Evolutionary conservation across 805 yeast genomes (phyloP).

Genomic region (Pichia paraexigua): DNA sequence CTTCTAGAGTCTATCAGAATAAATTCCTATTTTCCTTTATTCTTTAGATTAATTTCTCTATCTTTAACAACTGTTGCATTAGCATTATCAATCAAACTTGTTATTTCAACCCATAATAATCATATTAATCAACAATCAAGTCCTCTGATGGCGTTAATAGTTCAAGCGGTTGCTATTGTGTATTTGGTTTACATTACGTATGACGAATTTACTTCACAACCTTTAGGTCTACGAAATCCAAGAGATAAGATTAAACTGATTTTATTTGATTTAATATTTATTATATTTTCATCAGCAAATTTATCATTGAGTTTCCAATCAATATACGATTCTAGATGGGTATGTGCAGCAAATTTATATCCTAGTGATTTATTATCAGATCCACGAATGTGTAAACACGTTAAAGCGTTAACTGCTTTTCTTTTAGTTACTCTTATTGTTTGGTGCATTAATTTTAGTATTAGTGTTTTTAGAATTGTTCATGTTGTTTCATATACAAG

Average conservation of each 20-base stretch:
- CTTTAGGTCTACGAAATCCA: slow-evolving; percentile 83
- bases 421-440: slow-evolving; percentile 63
- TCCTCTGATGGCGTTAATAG: slow-evolving; percentile 86
- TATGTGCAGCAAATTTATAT: slow-evolving; percentile 35
- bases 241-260: slow-evolving; percentile 73
- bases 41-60: slow-evolving; percentile 55
- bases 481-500: slow-evolving; percentile 38
- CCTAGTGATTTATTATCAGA: slow-evolving; percentile 23
- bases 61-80: slow-evolving; percentile 59
- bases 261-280: slow-evolving; percentile 75
- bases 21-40: slow-evolving; percentile 76
- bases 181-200: slow-evolving; percentile 76
- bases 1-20: slow-evolving; percentile 52
- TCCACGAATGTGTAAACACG: slow-evolving; percentile 62
- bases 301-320: slow-evolving; percentile 80
- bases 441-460: slow-evolving; percentile 82
- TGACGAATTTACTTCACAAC: slow-evolving; percentile 90
- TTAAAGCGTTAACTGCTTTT: slow-evolving; percentile 70
- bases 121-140: slow-evolving; percentile 70
- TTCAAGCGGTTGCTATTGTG: slow-evolving; percentile 67
- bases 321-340: slow-evolving; percentile 75
- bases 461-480: slow-evolving; percentile 77
- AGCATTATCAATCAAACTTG: slow-evolving; percentile 61
- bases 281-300: slow-evolving; percentile 84
- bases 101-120: slow-evolving; percentile 26